Evolutionary conservation across 305 asterid genomes (phyloP).

Genomic region (Plantago coronopus): DNA sequence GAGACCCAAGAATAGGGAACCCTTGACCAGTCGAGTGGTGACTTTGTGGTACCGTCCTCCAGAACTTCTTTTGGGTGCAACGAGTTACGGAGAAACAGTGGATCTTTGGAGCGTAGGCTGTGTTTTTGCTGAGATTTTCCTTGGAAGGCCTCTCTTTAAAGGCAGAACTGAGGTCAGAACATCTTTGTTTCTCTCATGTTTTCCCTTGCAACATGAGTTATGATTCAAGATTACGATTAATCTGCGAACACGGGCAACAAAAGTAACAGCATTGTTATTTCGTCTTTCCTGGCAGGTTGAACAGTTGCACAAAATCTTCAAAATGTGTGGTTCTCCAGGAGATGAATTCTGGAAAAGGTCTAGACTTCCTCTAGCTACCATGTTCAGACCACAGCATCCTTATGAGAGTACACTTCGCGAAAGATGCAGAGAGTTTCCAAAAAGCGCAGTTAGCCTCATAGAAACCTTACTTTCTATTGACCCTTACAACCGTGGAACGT

Average conservation of each 20-base stretch:
- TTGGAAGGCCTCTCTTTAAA: constrained; percentile 46
- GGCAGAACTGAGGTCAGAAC: constrained; percentile 48
- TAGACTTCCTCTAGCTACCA: constrained; percentile 72
- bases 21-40: constrained; percentile 67
- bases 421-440: constrained; percentile 79
- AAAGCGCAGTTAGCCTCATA: constrained; percentile 58
- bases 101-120: constrained; percentile 60
- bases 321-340: constrained; percentile 47
- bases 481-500: constrained; percentile 71
- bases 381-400: constrained; percentile 79
- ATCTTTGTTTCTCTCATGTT: neutral
- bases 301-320: constrained; percentile 54
- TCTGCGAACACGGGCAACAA: neutral
- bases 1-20: constrained; percentile 38
- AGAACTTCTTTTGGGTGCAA: constrained; percentile 52
- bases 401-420: constrained; percentile 66
- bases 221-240: no score
- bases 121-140: constrained; percentile 47
- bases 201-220: no score
- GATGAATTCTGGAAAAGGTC: constrained; percentile 48
- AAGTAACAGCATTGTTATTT: constrained; percentile 2
- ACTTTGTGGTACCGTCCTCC: constrained; percentile 89
- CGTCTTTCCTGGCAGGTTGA: constrained; percentile 36
- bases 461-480: constrained; percentile 70
- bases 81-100: constrained; percentile 39